Percentiles rank a stretch among this genome's conserved stretches.
Evolutionary conservation across 2,329 filamentous ascomycete genomes (phyloP).

Genomic region (Cephalotrichum gorgonifer): DNA sequence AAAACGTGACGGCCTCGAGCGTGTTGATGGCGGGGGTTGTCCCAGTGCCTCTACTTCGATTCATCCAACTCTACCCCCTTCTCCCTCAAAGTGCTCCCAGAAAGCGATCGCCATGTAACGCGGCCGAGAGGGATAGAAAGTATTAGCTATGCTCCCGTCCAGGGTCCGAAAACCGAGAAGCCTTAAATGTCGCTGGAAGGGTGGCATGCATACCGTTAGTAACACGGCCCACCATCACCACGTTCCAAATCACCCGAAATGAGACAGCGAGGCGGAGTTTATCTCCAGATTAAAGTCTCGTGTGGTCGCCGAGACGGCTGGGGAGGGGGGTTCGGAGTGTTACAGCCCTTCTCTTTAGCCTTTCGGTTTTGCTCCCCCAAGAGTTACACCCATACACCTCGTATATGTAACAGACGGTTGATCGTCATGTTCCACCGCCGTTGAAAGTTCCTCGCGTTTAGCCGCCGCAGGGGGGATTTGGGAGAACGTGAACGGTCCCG

Average conservation of each 20-base stretch:
- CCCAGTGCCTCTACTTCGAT: no score
- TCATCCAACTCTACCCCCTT: no score
- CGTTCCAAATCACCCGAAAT: neutral
- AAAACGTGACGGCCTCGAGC: no score
- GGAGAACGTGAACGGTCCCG: neutral
- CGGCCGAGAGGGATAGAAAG: no score
- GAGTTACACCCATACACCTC: neutral
- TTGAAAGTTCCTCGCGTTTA: neutral
- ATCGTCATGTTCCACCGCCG: neutral
- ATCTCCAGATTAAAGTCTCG: neutral
- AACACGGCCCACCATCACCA: neutral
- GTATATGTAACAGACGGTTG: neutral
- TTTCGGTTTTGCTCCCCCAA: neutral
- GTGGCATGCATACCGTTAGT: neutral
- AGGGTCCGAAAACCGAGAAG: no score
- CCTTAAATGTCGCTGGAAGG: no score
- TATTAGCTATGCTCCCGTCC: no score
- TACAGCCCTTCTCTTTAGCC: neutral
- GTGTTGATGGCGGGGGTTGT: no score
- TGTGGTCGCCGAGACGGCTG: neutral
- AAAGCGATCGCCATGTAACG: no score
- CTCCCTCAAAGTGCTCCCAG: no score
- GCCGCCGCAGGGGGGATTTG: neutral
- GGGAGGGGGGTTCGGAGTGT: neutral
- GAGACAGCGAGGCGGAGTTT: neutral